Base-by-base conservation (phyloP, 139 green algal species). In the Mesostigma viride region DNA sequence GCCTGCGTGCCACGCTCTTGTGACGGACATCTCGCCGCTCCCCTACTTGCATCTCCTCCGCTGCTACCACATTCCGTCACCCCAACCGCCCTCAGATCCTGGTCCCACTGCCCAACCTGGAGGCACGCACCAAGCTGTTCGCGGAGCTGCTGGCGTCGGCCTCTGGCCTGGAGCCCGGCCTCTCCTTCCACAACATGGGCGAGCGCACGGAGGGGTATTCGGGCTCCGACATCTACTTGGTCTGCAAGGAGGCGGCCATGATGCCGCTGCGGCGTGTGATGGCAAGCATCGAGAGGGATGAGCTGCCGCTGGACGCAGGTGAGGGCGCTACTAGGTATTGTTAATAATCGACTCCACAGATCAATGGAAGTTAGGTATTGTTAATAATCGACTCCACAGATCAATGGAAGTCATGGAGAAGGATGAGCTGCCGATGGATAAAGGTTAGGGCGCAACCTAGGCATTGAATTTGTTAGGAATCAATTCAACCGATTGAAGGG, bases 161-260 rank as follows among this genome's bases (percentile, higher is more conserved):
- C 59, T 20, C 5, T 30, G 31, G 6, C n/a, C n/a, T n/a, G n/a
- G n/a, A n/a, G n/a, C n/a, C n/a, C n/a, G n/a, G n/a, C n/a, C n/a
- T 64, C 27, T 11, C 27, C 8, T 58, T 71, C 68, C 30, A 78
- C 11, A 32, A 69, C 35, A 27, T 81, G 35, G 73, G 77, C 28
- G 31, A n/a, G 32, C 35, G 3, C 8, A 82, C 75, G 31, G 75
- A 73, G 26, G 75, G 75, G 31, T 79, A 74, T 51, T 76, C 64
- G 3, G 75, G 75, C 31, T 73, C 73, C 26, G 75, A 82, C 67
- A 44, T 82, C 8, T 31, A 24, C 22, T 35, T 74, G 53, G 31
- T 82, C 46, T 82, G 75, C 62, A 82, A 82, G 26, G 75, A 82
- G 73, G 56, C 51, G n/a, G 75, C 75, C 53, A 82, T 82, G 75